Evolutionary conservation across 768 basidiomycete genomes (phyloP).

Genomic region (Lactarius tabidus): DNA sequence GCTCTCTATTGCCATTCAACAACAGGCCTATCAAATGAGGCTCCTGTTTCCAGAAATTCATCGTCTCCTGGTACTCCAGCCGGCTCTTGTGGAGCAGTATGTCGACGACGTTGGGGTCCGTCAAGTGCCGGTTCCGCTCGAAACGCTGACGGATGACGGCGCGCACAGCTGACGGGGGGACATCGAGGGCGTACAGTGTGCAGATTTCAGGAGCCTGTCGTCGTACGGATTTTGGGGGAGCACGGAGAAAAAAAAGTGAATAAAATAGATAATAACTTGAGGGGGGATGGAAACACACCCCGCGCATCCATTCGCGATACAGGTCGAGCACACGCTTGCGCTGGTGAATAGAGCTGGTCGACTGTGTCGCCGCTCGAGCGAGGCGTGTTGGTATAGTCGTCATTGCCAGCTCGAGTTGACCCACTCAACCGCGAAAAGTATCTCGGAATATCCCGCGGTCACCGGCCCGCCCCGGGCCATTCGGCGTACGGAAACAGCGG

Average conservation of each 20-base stretch:
- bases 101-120: constrained; percentile 80
- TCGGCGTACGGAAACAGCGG: too few species aligned
- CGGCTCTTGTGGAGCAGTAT: constrained; percentile 78
- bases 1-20: constrained; percentile 43
- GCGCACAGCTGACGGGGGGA: constrained; percentile 73
- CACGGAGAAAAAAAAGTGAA: background rate
- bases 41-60: constrained; percentile 91
- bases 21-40: constrained; percentile 76
- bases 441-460: background rate
- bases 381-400: constrained; percentile 89
- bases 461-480: background rate
- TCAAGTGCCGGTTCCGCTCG: constrained; percentile 78
- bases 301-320: constrained; percentile 92
- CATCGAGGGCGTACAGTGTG: constrained; percentile 73
- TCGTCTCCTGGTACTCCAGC: constrained; percentile 89
- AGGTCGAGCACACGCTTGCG: constrained; percentile 66
- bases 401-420: constrained; percentile 36
- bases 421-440: background rate
- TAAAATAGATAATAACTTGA: background rate
- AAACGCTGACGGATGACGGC: constrained; percentile 82
- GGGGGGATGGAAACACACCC: constrained; percentile 49
- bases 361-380: constrained; percentile 63
- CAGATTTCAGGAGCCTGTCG: constrained; percentile 88
- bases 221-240: background rate
- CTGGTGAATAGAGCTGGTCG: constrained; percentile 55